phyloP scores from a whole-genome alignment of 257 asterid species.

The Solanum corneliomulleri region DNA sequence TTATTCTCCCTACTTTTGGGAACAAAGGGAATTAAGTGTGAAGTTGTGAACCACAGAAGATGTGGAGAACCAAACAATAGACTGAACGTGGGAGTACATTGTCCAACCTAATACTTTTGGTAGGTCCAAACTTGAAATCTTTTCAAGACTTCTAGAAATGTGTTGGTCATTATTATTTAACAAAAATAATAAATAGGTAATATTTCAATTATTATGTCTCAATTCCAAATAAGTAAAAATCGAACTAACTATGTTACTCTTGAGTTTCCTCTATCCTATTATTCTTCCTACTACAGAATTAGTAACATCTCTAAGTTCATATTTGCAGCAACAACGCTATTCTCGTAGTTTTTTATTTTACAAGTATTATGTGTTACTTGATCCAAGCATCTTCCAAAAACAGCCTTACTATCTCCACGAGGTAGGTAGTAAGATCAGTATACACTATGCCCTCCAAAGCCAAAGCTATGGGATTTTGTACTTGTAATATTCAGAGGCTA shows the following conservation, averaged over 20 bases:
- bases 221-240: not conserved
- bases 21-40: not conserved
- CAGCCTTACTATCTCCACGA: not conserved
- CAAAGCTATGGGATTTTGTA: not conserved
- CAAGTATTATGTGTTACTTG: not conserved
- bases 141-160: not conserved
- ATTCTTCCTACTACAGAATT: not conserved
- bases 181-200: not conserved
- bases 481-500: not conserved
- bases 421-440: not conserved
- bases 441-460: not conserved
- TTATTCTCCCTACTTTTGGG: not conserved
- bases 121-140: not conserved
- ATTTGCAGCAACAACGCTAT: not conserved
- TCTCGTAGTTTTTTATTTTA: not conserved
- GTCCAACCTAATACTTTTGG: not conserved
- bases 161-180: not conserved
- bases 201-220: not conserved
- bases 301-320: not conserved
- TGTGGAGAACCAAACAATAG: not conserved
- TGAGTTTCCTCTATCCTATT: not conserved
- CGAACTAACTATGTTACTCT: not conserved
- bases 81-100: not conserved
- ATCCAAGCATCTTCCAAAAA: not conserved
- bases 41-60: not conserved